Conservation (phyloP, 1,284 basidiomycete genomes). For the Acaromyces ingoldii region DNA sequence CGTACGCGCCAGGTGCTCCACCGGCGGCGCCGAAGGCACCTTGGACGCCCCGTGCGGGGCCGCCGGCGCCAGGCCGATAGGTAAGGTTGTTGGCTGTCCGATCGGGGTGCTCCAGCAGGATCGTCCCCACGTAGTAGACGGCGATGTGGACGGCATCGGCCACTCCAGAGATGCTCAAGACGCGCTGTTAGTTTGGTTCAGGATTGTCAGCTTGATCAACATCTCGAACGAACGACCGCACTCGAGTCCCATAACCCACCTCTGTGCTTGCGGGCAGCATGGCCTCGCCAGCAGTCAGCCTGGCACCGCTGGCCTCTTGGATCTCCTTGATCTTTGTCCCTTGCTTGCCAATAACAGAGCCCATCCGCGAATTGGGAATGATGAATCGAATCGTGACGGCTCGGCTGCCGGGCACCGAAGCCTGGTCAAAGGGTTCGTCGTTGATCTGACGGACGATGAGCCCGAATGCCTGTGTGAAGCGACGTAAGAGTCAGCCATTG, state of each 20-base stretch:
- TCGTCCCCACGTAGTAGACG: conserved; percentile 96
- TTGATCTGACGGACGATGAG: conserved; percentile 98
- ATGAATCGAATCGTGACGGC: conserved; percentile 96
- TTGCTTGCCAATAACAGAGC: conserved; percentile 94
- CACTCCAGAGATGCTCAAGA: conserved; percentile 93
- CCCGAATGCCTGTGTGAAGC: conserved; percentile 81
- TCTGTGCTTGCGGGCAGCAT: conserved; percentile 99
- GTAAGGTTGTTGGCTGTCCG: conserved; percentile 48
- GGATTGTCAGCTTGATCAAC: not conserved
- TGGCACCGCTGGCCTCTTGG: conserved; percentile 93
- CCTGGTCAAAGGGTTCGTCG: conserved; percentile 95
- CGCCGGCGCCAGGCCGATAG: conserved; percentile 48
- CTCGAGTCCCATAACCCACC: conserved; percentile 31
- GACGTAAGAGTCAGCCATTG: not conserved
- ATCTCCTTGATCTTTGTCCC: conserved; percentile 99
- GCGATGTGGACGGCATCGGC: conserved; percentile 99
- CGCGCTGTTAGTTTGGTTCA: conserved; percentile 44
- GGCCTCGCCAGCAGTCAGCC: conserved; percentile 91
- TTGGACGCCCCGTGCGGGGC: conserved; percentile 7
- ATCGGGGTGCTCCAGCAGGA: conserved; percentile 90
- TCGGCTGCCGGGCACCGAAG: conserved; percentile 92
- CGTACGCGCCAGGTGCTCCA: conserved; percentile 9
- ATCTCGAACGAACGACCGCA: not conserved
- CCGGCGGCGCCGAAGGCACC: conserved; percentile 4
- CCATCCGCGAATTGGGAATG: conserved; percentile 99